Percentiles rank a stretch among this genome's conserved stretches.
Conservation (phyloP, 2,329 filamentous ascomycete species). For the Ophiostoma triangulosporum region DNA sequence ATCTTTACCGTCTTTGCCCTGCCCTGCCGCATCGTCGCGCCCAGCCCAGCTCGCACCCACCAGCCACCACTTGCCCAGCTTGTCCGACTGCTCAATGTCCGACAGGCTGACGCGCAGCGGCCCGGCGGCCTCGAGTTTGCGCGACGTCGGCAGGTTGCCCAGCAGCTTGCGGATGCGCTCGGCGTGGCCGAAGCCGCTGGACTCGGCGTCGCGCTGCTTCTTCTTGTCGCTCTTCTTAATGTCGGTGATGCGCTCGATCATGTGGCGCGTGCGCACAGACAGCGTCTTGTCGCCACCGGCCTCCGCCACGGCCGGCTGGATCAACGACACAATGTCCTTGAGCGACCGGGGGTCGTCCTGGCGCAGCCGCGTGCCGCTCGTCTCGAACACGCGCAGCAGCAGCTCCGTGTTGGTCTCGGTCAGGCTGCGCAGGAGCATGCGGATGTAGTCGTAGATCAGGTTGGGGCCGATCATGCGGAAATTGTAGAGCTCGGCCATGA, state of each 20-base stretch:
- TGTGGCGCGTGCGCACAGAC: conserved; percentile 85
- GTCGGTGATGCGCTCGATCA: conserved; percentile 92
- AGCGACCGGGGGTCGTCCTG: conserved; percentile 79
- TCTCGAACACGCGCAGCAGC: conserved; percentile 69
- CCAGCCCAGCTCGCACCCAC: conserved; percentile 84
- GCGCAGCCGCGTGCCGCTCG: conserved; percentile 68
- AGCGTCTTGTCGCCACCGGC: conserved; percentile 51
- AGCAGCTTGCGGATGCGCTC: conserved; percentile 81
- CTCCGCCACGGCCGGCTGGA: conserved; percentile 59
- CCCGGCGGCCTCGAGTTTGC: conserved; percentile 57
- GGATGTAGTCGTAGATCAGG: conserved; percentile 83
- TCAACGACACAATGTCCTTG: conserved; percentile 72
- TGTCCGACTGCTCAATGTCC: conserved; percentile 73
- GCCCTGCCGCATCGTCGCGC: conserved; percentile 11
- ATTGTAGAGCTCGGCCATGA: conserved; percentile 79
- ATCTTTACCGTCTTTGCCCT: neutral
- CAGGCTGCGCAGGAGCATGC: conserved; percentile 58
- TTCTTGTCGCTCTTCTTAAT: conserved; percentile 90
- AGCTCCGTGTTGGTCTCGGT: conserved; percentile 82
- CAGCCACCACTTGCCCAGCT: conserved; percentile 95
- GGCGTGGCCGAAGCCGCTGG: conserved; percentile 63
- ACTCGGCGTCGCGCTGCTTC: conserved; percentile 33
- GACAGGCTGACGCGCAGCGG: conserved; percentile 68
- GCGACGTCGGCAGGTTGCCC: conserved; percentile 52
- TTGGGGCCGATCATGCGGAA: conserved; percentile 77